These are phyloP conservation scores for Blastomyces percursus DNA, from an alignment of 2,329 filamentous ascomycete species.

Conservation along the genomic window DNA sequence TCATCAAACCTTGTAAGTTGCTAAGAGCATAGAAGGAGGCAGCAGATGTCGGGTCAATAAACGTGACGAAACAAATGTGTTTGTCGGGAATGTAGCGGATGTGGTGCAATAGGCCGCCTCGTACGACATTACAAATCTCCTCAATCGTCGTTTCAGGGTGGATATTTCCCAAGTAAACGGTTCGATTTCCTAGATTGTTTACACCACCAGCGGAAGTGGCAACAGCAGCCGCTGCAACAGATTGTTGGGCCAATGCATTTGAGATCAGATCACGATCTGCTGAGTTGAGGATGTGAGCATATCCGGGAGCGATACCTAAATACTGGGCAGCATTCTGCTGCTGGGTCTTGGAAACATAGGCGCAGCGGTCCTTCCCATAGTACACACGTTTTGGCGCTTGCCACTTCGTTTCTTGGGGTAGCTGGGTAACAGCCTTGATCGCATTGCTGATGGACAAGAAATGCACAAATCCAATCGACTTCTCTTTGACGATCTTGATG, in stretches of 20 bases:
- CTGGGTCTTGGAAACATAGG: conserved; percentile 98
- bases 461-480: conserved; percentile 95
- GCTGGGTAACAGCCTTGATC: conserved; percentile 93
- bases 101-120: conserved; percentile 89
- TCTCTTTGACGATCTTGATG: conserved; percentile 94
- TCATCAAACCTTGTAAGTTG: conserved; percentile 97
- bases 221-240: conserved; percentile 89
- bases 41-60: conserved; percentile 95
- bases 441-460: conserved; percentile 96
- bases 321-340: conserved; percentile 99
- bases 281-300: conserved; percentile 90
- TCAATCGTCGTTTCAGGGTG: conserved; percentile 98
- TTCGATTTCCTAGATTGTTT: conserved; percentile 94
- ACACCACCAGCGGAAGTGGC: conserved; percentile 94
- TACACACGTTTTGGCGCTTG: conserved; percentile 90
- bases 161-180: conserved; percentile 96
- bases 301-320: conserved; percentile 89
- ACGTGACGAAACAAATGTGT: conserved; percentile 99
- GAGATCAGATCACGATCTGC: conserved; percentile 95
- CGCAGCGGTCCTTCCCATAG: conserved; percentile 97
- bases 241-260: conserved; percentile 91
- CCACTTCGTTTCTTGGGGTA: conserved; percentile 95
- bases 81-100: conserved; percentile 99
- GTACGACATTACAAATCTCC: conserved; percentile 98
- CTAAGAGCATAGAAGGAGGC: conserved; percentile 96